These are phyloP conservation scores for Talaromyces atroroseus DNA, from an alignment of 2,329 filamentous ascomycete species.

Conservation along the genomic window DNA sequence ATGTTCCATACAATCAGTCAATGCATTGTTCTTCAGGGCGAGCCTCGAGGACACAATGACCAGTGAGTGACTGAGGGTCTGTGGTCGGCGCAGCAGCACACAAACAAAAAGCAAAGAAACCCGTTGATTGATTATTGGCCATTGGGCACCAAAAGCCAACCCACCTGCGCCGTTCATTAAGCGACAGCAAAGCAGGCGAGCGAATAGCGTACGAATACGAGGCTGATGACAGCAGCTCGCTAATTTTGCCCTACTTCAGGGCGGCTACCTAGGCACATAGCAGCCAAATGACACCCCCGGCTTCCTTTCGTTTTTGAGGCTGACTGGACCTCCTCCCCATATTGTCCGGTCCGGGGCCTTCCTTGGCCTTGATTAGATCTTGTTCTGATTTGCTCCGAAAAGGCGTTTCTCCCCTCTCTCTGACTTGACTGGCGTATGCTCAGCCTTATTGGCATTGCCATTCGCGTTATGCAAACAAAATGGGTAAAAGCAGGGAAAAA, in stretches of 20 bases:
- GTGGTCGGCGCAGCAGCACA: background rate
- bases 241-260: slow-evolving; percentile 13
- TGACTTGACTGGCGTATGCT: background rate
- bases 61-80: too few relatives aligned
- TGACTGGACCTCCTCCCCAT: background rate
- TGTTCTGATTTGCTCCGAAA: background rate
- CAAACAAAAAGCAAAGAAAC: background rate
- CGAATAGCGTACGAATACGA: background rate
- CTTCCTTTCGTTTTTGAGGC: background rate
- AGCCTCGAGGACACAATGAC: background rate
- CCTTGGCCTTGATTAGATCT: background rate
- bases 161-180: background rate
- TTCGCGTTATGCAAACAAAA: background rate
- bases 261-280: background rate
- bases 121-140: background rate
- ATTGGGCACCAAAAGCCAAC: background rate
- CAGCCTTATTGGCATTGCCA: background rate
- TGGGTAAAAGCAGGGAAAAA: background rate
- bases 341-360: background rate
- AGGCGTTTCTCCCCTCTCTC: too few relatives aligned
- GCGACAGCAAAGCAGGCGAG: background rate
- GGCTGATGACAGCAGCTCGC: slow-evolving; percentile 6
- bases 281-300: too few relatives aligned
- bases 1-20: too few relatives aligned
- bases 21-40: background rate